Evolutionary conservation across 306 rosid genomes (phyloP), one percentile per base, ranked within the genome.

Genomic region (Geum urbanum): DNA sequence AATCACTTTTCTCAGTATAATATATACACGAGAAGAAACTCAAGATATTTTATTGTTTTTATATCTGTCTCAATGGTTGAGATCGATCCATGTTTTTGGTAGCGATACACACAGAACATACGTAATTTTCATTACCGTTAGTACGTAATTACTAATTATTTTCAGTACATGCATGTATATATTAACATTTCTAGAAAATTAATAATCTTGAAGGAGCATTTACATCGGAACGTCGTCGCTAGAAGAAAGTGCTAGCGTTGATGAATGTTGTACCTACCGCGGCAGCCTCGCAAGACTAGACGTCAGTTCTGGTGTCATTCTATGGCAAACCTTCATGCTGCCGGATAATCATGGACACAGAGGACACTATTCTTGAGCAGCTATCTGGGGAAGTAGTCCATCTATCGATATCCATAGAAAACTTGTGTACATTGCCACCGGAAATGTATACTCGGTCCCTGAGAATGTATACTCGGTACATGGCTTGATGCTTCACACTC

Each of bases 311-410:
- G 96, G 96, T 6, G 8, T 4, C 9, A 56, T 89, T 19, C 16
- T 80, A 7, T 89, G 92, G 92, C 79, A 77, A 22, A 87, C 90
- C 6, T 87, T 54, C 58, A 79, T 61, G 88, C 50, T 89, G 3
- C 92, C 90, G 0, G 78, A 89, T 14, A 89, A 89, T 67, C 45
- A 66, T 0, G 79, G 70, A n/a, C n/a, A n/a, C n/a, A n/a, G n/a
- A n/a, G 85, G 79, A 22, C 69, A 20, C 9, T 87, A 89, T 54
- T 78, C 96, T 0, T 88, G 92, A 39, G 88, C 92, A 0, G 86
- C 89, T 6, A 56, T 89, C 0, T 87, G 90, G 96, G 92, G 96
- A 57, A 86, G 90, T 41, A 89, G 96, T 64, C 90, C 96, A 15
- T 74, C 92, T 55, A 85, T 89, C 40, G 90, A 89, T 60, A 8